Base-by-base conservation (phyloP, 768 basidiomycete genomes). In the Mycena indigotica region DNA sequence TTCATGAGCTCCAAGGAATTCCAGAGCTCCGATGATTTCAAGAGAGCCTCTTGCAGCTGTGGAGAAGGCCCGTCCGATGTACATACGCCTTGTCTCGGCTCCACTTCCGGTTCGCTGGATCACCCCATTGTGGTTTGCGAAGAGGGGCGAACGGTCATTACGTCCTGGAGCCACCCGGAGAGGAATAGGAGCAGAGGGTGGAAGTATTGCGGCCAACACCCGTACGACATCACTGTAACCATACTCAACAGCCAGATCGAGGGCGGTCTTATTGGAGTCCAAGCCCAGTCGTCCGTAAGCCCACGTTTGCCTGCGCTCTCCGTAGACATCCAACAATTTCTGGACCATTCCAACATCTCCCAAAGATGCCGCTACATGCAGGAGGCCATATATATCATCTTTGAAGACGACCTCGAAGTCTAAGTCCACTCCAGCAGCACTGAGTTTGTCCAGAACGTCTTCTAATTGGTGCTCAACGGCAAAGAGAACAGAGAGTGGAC, bases 401-500 rank as follows among this genome's bases (percentile, higher is more conserved):
- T 21, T 29, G 21, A 6, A 29, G 6, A 26, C 48, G 48, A 49
- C 23, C 28, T 56, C 38, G 17, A 19, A 12, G 23, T 56, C 49
- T 24, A 51, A 13, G 25, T n/a, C 35, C 25, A 50, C 17, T 28
- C 55, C 49, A 2, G 35, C 49, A 8, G 32, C 49, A 12, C 39
- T 49, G 6, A 56, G 49, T n/a, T n/a, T 50, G n/a, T 50, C 55
- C 26, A 56, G 5, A 3, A 49, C 19, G 38, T 25, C 28, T 21
- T 41, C 38, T 3, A 50, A 28, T 26, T 56, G 3, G 26, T 50
- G 38, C 49, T 50, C 24, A n/a, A 51, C 46, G 48, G 38, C 19
- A 50, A n/a, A 51, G 32, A 56, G 38, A 13, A 56, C n/a, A n/a
- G 55, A 28, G 23, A 50, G 38, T 16, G 23, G 38, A n/a, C 49